Percentiles rank a stretch among this genome's conserved stretches.
These are phyloP conservation scores for Kodamaea jinghongensis DNA, from an alignment of 805 yeast genomes.

Conservation along the genomic window DNA sequence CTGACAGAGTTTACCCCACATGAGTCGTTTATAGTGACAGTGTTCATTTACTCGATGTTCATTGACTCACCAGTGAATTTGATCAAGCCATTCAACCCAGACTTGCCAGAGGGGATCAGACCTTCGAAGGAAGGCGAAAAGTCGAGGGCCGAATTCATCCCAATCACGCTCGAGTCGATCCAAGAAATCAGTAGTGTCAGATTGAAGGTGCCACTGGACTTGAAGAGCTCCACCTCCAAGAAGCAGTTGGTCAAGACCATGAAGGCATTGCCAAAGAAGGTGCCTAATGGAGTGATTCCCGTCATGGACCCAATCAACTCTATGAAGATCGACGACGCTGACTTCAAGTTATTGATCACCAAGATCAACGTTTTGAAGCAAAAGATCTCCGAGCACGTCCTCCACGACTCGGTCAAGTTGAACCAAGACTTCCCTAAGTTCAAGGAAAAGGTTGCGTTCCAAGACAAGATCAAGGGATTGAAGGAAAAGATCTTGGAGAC, in stretches of 20 bases:
- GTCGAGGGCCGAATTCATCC: conserved; percentile 72
- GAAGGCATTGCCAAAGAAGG: conserved; percentile 74
- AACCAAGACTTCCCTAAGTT: conserved; percentile 63
- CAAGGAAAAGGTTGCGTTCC: conserved; percentile 59
- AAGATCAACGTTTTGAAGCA: conserved; percentile 82
- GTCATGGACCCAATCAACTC: conserved; percentile 83
- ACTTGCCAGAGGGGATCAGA: conserved; percentile 83
- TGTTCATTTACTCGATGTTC: conserved; percentile 73
- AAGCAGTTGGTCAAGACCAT: conserved; percentile 68
- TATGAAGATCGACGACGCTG: conserved; percentile 87
- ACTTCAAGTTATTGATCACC: conserved; percentile 65
- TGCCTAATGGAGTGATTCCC: conserved; percentile 85
- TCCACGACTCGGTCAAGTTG: conserved; percentile 59
- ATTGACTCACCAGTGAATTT: conserved; percentile 81
- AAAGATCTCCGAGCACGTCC: conserved; percentile 67
- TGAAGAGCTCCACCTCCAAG: conserved; percentile 53
- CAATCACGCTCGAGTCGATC: conserved; percentile 79
- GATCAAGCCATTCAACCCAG: conserved; percentile 73
- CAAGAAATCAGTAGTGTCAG: conserved; percentile 75
- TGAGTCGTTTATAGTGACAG: conserved; percentile 85
- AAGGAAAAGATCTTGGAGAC: conserved; percentile 74
- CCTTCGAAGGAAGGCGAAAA: conserved; percentile 76
- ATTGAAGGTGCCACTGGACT: conserved; percentile 75
- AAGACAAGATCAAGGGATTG: conserved; percentile 54
- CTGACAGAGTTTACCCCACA: conserved; percentile 69